Evolutionary conservation across 257 asterid species (phyloP), one percentile per base, ranked within the genome.

Genomic region (Solanum chmielewskii): DNA sequence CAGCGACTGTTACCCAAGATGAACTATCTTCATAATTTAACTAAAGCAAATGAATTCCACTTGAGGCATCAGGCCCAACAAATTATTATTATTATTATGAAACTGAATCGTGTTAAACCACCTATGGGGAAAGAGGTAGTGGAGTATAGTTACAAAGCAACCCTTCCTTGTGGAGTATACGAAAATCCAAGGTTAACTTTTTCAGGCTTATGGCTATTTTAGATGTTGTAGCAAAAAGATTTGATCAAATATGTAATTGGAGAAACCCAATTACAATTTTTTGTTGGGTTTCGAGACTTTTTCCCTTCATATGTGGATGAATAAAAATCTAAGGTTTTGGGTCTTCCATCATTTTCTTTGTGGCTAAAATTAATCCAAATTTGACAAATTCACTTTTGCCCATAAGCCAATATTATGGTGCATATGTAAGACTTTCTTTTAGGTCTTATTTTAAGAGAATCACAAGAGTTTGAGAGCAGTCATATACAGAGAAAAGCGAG

Each of bases 1-100:
- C 92, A 89, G 10, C 95, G 97, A 1, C 73, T 93, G 85, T 59
- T 94, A 41, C 97, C 98, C 3, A 93, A 93, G 82, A 94, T 94
- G 97, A 97, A 94, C 91, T 91, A 93, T 56, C 66, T 56, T 18
- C 4, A 56, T 9, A 18, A 89, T 93, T 41, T 93, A 91, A 10
- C 97, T 25, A 90, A 92, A 5, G 94, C 94, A 94, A 62, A 90
- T 92, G 20, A 97, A 94, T 56, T 25, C 89, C 85, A 87, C 90
- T 89, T 94, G 90, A 90, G 96, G 89, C 93, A 93, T 87, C 97
- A 93, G 59, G 94, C 97, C 13, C 93, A 94, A 35, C 95, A 92
- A 88, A 92, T 93, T 4, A 97, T 94, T 4, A 97, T 94, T 4
- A 97, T 94, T 75, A 90, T 94, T 16, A 83, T 88, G 75, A 88